Evolutionary conservation across 2,329 filamentous ascomycete species (phyloP), one percentile per base, ranked within the genome.

Genomic region (Harringtonia lauricola): DNA sequence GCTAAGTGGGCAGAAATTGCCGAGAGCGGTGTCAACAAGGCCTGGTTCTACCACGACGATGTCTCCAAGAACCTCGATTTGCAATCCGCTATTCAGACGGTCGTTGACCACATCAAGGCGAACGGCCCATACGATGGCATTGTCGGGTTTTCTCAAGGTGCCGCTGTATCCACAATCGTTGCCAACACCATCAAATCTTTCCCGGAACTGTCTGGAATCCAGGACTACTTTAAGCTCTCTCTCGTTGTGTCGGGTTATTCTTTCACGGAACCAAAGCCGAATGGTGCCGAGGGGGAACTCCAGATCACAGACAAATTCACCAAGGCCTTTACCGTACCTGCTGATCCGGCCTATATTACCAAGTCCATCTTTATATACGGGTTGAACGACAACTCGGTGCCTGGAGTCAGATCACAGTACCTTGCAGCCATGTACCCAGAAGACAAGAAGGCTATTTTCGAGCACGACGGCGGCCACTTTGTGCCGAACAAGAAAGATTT

Each of bases 401-500:
- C 43, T 8, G 43, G 43, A 17, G 34, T 38, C 26, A 13, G 43
- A 12, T 41, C 43, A 15, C 33, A 41, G 43, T 45, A 45, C 34
- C 43, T 45, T n/a, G 43, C 43, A 17, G 43, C 43, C 39, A 41
- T 45, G 43, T 45, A 45, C 34, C 43, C 43, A 14, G 38, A 45
- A 9, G 34, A 41, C 14, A 41, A 45, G 34, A 45, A 38, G 43
- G 39, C 38, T 7, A 15, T 19, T n/a, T 45, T 45, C 17, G 26
- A 41, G 29, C 43, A 45, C 19, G 43, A 45, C 33, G 43, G 43
- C 12, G 43, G 43, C 28, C 43, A 45, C 39, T 45, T 45, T 22
- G 43, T 45, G 43, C 43, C 43, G 10, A 45, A 45, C 43, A 45
- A 45, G 34, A 45, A 41, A 13, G 43, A 41, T 31, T 45, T 45